Percentiles rank a stretch among this genome's conserved stretches.
Conservation (phyloP, 177 flowering plant genomes). For the Vitis hybrid region DNA sequence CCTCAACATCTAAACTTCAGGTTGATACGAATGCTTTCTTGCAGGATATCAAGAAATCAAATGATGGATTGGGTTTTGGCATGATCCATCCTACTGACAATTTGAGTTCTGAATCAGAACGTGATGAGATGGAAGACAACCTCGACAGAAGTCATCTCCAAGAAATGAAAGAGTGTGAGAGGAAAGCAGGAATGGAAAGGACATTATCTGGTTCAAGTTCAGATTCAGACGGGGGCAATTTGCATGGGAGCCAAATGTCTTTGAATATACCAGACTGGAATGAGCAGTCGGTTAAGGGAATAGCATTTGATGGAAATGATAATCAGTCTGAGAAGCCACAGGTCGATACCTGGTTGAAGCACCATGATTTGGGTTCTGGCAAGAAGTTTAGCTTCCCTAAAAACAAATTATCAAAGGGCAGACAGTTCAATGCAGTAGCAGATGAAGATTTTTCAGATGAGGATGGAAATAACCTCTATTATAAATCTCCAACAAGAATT, state of each 20-base stretch:
- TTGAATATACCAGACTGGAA: slow-evolving; percentile 1
- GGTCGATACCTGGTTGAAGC: slow-evolving; percentile 4
- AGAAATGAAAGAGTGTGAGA: slow-evolving; percentile 19
- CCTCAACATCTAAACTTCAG: slow-evolving; percentile 9
- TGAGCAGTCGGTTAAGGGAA: slow-evolving; percentile 6
- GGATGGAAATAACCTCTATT: slow-evolving; percentile 5
- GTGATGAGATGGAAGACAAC: slow-evolving; percentile 16
- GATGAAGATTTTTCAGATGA: slow-evolving; percentile 7
- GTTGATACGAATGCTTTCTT: slow-evolving; percentile 3
- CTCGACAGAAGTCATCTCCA: not conserved
- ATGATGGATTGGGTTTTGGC: slow-evolving; percentile 7
- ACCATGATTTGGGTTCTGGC: not conserved
- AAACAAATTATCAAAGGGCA: slow-evolving; percentile 8
- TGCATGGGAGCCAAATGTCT: slow-evolving; percentile 6
- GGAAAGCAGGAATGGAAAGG: slow-evolving; percentile 14
- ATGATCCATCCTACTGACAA: slow-evolving; percentile 20
- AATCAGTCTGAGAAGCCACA: slow-evolving; percentile 16
- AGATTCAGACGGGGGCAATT: slow-evolving; percentile 20
- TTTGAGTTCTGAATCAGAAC: slow-evolving; percentile 27
- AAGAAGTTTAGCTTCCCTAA: not conserved
- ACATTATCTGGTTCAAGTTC: slow-evolving; percentile 30
- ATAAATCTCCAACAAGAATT: slow-evolving; percentile 7
- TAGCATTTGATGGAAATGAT: slow-evolving; percentile 31
- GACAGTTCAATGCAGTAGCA: not conserved
- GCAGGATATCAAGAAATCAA: slow-evolving; percentile 2